Conservation (phyloP, 495 filamentous ascomycete genomes). For the Chlorociboria aeruginascens region DNA sequence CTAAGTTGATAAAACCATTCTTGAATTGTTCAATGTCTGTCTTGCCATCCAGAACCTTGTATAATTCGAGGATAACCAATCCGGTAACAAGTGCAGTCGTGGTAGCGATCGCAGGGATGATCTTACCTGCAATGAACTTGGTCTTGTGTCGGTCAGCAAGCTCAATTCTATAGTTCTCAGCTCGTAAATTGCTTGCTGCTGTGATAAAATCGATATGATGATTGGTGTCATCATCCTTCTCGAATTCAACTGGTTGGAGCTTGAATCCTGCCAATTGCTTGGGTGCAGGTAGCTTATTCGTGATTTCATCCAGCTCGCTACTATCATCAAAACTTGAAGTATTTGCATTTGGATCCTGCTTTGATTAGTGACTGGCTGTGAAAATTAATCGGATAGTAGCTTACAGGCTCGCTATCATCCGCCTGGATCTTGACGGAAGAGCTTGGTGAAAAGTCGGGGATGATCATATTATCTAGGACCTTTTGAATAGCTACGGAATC, state of each 20-base stretch:
- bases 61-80: slow-evolving; percentile 82
- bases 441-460: slow-evolving; percentile 90
- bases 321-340: slow-evolving; percentile 50
- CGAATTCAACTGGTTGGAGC: slow-evolving; percentile 87
- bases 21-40: slow-evolving; percentile 93
- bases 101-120: slow-evolving; percentile 97
- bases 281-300: slow-evolving; percentile 57
- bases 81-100: slow-evolving; percentile 95
- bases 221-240: slow-evolving; percentile 98
- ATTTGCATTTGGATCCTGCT: slow-evolving; percentile 62
- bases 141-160: slow-evolving; percentile 91
- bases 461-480: slow-evolving; percentile 83
- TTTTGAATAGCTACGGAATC: slow-evolving; percentile 57
- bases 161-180: slow-evolving; percentile 93
- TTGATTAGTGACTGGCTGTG: background rate
- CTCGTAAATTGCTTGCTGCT: slow-evolving; percentile 88
- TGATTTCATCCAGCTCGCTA: slow-evolving; percentile 57
- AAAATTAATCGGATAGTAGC: slow-evolving; percentile 2
- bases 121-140: slow-evolving; percentile 99
- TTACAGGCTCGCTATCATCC: slow-evolving; percentile 76
- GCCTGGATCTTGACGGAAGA: slow-evolving; percentile 95
- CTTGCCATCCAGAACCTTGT: slow-evolving; percentile 96
- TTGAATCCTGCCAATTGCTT: slow-evolving; percentile 76
- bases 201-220: slow-evolving; percentile 99
- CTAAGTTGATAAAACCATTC: slow-evolving; percentile 97